These are phyloP conservation scores for Pulveroboletus ravenelii DNA, from an alignment of 768 basidiomycete genomes.

Conservation along the genomic window DNA sequence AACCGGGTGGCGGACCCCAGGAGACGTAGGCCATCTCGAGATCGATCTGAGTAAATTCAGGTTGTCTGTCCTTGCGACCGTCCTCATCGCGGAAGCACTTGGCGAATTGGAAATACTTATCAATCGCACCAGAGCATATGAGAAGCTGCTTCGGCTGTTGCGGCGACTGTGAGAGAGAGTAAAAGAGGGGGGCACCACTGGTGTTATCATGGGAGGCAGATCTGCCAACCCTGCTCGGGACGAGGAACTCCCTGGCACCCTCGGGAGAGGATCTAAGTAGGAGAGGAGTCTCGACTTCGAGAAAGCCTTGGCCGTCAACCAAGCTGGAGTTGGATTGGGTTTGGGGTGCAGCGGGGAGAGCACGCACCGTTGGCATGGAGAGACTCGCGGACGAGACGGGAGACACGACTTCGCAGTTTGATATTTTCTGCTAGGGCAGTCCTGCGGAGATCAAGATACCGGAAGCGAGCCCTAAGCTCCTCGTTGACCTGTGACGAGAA, in stretches of 20 bases:
- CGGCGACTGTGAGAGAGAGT: slow-evolving; percentile 90
- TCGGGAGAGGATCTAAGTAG: slow-evolving; percentile 90
- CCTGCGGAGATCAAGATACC: slow-evolving; percentile 86
- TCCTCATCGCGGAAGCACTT: slow-evolving; percentile 96
- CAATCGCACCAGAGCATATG: slow-evolving; percentile 84
- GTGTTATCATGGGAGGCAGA: slow-evolving; percentile 28
- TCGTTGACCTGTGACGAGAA: slow-evolving; percentile 62
- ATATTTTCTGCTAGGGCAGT: slow-evolving; percentile 70
- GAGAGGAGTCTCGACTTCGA: slow-evolving; percentile 91
- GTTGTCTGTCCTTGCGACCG: slow-evolving; percentile 90
- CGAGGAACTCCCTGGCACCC: slow-evolving; percentile 90
- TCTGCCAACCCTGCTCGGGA: slow-evolving; percentile 61
- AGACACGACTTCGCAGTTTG: slow-evolving; percentile 76
- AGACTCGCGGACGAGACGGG: slow-evolving; percentile 66
- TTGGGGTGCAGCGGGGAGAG: slow-evolving; percentile 4
- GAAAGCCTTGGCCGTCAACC: slow-evolving; percentile 55
- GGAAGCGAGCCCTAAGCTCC: slow-evolving; percentile 77
- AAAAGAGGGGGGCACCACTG: slow-evolving; percentile 49
- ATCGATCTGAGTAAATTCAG: slow-evolving; percentile 97
- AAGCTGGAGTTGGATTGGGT: slow-evolving; percentile 8
- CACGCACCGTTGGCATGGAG: slow-evolving; percentile 69
- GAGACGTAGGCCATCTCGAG: slow-evolving; percentile 94
- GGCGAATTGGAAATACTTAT: slow-evolving; percentile 89
- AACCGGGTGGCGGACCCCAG: slow-evolving; percentile 47
- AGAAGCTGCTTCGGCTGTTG: slow-evolving; percentile 95